Evolutionary conservation across 208 protist species (phyloP), one percentile per base, ranked within the genome.

Genomic region (Acanthamoeba royreba): DNA sequence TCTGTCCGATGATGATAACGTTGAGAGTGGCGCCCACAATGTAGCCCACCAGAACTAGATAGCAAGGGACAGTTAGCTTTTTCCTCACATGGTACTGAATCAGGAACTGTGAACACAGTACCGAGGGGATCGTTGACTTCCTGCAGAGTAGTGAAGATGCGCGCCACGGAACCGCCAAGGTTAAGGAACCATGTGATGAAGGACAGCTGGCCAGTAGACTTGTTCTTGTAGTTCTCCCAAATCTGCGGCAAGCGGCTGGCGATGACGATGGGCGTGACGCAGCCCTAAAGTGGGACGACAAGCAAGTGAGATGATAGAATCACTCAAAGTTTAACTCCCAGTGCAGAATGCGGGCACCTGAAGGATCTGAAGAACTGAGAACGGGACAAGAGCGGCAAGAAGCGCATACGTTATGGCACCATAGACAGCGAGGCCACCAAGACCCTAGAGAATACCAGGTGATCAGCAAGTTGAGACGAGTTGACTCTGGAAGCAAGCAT

Each of bases 141-240:
- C 40, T 94, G 89, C 11, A 96, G 1, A 0, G 94, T 96, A 2
- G 95, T 96, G 92, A 96, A 96, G 15, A 96, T 85, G 81, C 95
- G 72, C 31, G 94, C 95, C 25, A 95, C 25, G 66, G 93, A 91
- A 38, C 95, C 95, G 25, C 47, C 92, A 15, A 96, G 77, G 52
- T 96, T 96, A 25, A 96, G 81, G 49, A 94, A 81, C 31, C 43
- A 95, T 28, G 95, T 96, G 52, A 96, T 93, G 35, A 96, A 94
- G 35, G 95, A 96, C 2, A 96, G 83, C 93, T 96, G 95, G n/a
- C 95, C 95, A 55, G 94, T 95, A 93, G 63, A 89, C 58, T 94
- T 94, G 46, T 87, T 87, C n/a, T n/a, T 93, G n/a, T 61, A 93
- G 46, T 53, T 94, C 15, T 45, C 55, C 22, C 38, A 33, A 74